phyloP scores from a whole-genome alignment of 805 yeast species.

The Yamadazyma kitorensis region DNA sequence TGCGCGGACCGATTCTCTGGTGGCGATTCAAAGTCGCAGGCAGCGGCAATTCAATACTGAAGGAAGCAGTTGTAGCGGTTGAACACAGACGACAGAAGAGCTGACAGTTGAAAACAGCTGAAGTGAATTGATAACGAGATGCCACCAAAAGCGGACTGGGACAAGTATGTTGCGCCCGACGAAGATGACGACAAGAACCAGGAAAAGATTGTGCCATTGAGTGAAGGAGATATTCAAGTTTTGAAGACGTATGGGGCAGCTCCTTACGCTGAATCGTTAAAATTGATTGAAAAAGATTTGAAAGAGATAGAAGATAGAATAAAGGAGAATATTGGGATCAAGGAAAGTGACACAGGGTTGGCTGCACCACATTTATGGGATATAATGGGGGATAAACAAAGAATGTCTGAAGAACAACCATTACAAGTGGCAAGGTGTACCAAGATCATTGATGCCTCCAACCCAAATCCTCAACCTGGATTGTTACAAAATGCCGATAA shows the following conservation, averaged over 20 bases:
- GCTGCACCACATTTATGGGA: constrained; percentile 98
- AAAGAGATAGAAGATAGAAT: constrained; percentile 81
- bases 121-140: not conserved
- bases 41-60: too few species aligned
- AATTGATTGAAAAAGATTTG: constrained; percentile 82
- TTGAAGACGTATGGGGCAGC: constrained; percentile 97
- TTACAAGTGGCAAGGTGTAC: constrained; percentile 98
- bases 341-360: constrained; percentile 96
- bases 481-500: constrained; percentile 63
- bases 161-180: constrained; percentile 86
- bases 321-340: constrained; percentile 90
- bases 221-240: constrained; percentile 97
- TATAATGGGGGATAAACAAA: constrained; percentile 90
- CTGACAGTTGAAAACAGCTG: too few species aligned
- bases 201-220: constrained; percentile 77
- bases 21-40: too few species aligned
- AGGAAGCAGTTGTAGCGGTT: too few species aligned
- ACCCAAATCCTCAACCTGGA: constrained; percentile 32
- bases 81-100: too few species aligned
- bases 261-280: constrained; percentile 82
- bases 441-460: constrained; percentile 75
- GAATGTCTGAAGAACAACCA: constrained; percentile 92
- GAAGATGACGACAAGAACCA: constrained; percentile 64
- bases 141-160: constrained; percentile 94
- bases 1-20: too few species aligned